These are phyloP conservation scores for Diplodia corticola DNA, from an alignment of 2,329 filamentous ascomycete genomes.

Conservation along the genomic window DNA sequence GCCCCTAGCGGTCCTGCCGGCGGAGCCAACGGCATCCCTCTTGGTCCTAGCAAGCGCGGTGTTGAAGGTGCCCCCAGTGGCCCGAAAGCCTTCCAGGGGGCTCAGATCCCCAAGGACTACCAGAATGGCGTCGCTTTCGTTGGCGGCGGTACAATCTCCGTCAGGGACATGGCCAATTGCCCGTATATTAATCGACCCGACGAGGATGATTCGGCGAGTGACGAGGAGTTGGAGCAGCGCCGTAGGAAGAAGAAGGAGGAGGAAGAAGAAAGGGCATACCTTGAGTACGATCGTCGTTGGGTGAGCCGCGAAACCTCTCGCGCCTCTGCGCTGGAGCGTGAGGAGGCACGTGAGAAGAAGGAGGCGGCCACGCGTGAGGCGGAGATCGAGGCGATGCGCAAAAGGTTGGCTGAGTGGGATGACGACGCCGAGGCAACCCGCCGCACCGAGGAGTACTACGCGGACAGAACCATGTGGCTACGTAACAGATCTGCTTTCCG, in stretches of 20 bases:
- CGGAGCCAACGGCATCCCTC: constrained; percentile 71
- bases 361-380: constrained; percentile 67
- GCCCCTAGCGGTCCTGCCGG: constrained; percentile 62
- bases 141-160: constrained; percentile 56
- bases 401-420: constrained; percentile 78
- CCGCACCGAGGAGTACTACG: constrained; percentile 79
- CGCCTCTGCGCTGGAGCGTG: constrained; percentile 80
- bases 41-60: constrained; percentile 68
- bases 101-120: constrained; percentile 68
- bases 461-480: constrained; percentile 81
- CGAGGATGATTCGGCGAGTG: constrained; percentile 83
- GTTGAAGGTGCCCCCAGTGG: constrained; percentile 75
- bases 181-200: constrained; percentile 67
- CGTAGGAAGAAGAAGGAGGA: constrained; percentile 69
- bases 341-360: constrained; percentile 75
- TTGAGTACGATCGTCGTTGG: constrained; percentile 88
- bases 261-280: constrained; percentile 77
- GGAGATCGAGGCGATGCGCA: constrained; percentile 66
- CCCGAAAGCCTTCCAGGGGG: constrained; percentile 58
- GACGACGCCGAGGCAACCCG: constrained; percentile 78
- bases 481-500: constrained; percentile 75
- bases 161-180: constrained; percentile 58
- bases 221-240: constrained; percentile 78
- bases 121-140: constrained; percentile 81
- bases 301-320: constrained; percentile 82